These are phyloP conservation scores for Gaeumannomyces tritici DNA, from an alignment of 2,329 filamentous ascomycete species.

Conservation along the genomic window DNA sequence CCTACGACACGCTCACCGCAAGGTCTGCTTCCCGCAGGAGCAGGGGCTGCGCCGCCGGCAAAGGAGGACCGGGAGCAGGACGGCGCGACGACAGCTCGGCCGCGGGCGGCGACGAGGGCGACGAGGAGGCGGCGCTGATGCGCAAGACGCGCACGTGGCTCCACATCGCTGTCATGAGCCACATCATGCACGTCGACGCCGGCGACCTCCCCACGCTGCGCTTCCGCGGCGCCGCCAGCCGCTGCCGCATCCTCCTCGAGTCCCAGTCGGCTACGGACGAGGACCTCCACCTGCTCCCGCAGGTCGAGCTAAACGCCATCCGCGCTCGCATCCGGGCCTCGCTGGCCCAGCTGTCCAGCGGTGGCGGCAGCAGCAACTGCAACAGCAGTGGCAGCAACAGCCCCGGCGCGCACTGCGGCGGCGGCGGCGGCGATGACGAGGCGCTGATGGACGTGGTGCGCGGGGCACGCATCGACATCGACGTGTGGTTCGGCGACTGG, in stretches of 20 bases:
- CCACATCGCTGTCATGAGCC: conserved; percentile 39
- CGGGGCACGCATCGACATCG: conserved; percentile 35
- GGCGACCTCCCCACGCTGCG: conserved; percentile 14
- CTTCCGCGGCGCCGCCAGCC: conserved; percentile 31
- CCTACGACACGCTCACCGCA: conserved; percentile 18
- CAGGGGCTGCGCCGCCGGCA: no score
- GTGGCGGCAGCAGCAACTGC: conserved; percentile 1
- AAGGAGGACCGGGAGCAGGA: no score
- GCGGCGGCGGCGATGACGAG: conserved; percentile 17
- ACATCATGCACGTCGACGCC: conserved; percentile 35
- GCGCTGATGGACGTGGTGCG: conserved; percentile 29
- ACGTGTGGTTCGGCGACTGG: conserved; percentile 34
- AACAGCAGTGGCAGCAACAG: neutral
- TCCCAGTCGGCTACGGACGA: conserved; percentile 32
- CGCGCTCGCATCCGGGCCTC: conserved; percentile 18
- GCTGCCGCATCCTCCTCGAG: conserved; percentile 32
- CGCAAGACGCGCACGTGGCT: conserved; percentile 38
- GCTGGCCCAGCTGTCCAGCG: conserved; percentile 16
- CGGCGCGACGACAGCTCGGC: no score
- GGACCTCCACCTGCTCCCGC: conserved; percentile 41
- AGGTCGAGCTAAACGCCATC: conserved; percentile 30
- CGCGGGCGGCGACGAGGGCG: neutral
- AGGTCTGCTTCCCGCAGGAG: no score
- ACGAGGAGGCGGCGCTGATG: conserved; percentile 21
- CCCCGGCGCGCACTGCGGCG: neutral